phyloP scores from a whole-genome alignment of 1,284 basidiomycete genomes.

The Trichosporon faecale region DNA sequence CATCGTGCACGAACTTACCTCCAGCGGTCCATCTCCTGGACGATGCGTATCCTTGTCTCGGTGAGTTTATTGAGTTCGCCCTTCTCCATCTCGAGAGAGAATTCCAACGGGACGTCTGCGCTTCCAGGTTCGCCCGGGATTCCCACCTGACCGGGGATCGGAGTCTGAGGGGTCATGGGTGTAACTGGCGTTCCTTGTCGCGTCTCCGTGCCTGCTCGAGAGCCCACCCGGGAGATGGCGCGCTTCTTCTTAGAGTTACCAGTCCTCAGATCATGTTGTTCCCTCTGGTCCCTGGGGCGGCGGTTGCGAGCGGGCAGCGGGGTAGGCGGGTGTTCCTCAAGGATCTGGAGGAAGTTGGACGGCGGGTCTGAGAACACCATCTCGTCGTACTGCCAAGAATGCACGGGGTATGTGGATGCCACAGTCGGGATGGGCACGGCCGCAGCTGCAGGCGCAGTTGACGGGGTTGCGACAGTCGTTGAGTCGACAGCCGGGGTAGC shows the following conservation, averaged over 20 bases:
- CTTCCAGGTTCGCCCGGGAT: conserved; percentile 44
- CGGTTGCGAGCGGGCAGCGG: conserved; percentile 66
- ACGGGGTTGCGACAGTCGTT: background rate
- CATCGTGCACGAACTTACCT: conserved; percentile 36
- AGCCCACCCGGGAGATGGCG: conserved; percentile 48
- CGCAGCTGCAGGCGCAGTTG: conserved; percentile 1
- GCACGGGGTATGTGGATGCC: conserved; percentile 58
- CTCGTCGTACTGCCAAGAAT: conserved; percentile 99
- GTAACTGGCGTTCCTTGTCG: conserved; percentile 10
- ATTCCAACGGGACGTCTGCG: conserved; percentile 64
- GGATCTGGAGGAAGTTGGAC: conserved; percentile 77
- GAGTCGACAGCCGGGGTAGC: conserved; percentile 9
- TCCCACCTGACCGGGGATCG: conserved; percentile 37
- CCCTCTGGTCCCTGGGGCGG: conserved; percentile 41
- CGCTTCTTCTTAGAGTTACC: conserved; percentile 33
- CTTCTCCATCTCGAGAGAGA: conserved; percentile 73
- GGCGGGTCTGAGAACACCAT: conserved; percentile 95
- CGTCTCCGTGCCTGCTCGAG: conserved; percentile 56
- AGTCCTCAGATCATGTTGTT: conserved; percentile 43
- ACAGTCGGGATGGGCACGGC: conserved; percentile 15
- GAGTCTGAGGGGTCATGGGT: conserved; percentile 2
- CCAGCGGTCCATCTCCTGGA: conserved; percentile 52
- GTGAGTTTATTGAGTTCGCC: conserved; percentile 80
- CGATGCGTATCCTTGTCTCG: conserved; percentile 66
- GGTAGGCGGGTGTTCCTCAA: conserved; percentile 79